Evolutionary conservation across 306 rosid genomes (phyloP).

Genomic region (Trichosanthes truncata): DNA sequence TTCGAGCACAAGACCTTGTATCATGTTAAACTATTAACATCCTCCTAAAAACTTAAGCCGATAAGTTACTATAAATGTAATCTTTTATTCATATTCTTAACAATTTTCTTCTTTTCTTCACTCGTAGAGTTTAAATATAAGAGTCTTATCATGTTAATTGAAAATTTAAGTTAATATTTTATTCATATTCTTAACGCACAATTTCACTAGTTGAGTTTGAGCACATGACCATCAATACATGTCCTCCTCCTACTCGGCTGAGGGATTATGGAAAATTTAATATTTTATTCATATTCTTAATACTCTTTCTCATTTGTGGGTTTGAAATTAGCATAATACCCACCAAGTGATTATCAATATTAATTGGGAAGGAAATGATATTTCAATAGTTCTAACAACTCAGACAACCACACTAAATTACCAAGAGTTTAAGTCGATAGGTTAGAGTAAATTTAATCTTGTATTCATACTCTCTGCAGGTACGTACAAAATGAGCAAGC

Average conservation of each 20-base stretch:
- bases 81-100: neutral
- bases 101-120: neutral
- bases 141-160: neutral
- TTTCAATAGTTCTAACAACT: neutral
- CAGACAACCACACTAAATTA: neutral
- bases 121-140: neutral
- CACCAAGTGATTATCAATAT: neutral
- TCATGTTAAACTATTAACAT: neutral
- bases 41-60: neutral
- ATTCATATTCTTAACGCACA: neutral
- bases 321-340: neutral
- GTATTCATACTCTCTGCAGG: neutral
- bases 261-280: neutral
- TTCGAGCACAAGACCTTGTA: neutral
- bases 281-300: neutral
- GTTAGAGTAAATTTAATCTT: neutral
- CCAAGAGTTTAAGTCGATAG: neutral
- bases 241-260: neutral
- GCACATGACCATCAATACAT: neutral
- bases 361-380: neutral
- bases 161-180: neutral
- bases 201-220: neutral
- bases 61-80: neutral
- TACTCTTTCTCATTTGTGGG: neutral
- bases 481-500: conserved; percentile 43